Evolutionary conservation across 164 flowering plant species (phyloP), one percentile per base, ranked within the genome.

Genomic region (Berberis thunbergii): DNA sequence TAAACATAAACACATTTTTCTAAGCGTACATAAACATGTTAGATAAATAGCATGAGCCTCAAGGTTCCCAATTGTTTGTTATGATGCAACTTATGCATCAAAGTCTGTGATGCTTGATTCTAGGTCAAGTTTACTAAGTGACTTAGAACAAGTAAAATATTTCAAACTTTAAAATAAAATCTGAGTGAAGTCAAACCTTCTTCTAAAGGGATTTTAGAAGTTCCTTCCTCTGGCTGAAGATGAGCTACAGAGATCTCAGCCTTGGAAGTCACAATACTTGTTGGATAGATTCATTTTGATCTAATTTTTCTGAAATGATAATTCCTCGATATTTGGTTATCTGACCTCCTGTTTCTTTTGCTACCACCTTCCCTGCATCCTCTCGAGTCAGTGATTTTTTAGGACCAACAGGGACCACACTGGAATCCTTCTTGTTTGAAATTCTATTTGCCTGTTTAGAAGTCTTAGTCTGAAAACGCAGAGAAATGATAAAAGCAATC

Each of bases 391-490:
- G 62, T 41, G 62, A 52, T n/a, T 49, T 58, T 66, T 69, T 73
- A 50, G 43, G 64, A 26, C 70, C 48, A 69, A 68, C 73, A 49
- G 77, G 73, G 43, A 60, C 71, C 69, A 77, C 74, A 77, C 76
- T 84, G 45, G 76, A 56, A 49, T 59, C 75, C 64, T 70, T 75
- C 69, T 72, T 75, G n/a, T 57, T 50, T 49, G 63, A 70, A 45
- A 65, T 73, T 54, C 60, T 74, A 65, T 72, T 80, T 38, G 57
- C 72, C 74, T 72, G 80, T 73, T 76, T 85, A 66, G 42, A 53
- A 57, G 58, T 75, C 74, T 73, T 78, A 62, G 69, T 64, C 87
- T 87, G 77, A 46, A 63, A 58, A 72, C n/a, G 13, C 8, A 26
- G 13, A 52, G 12, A 52, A 52, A 52, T 7, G n/a, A 52, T 3